Evolutionary conservation across 345 rosid genomes (phyloP).

Genomic region (Arabidopsis suecica): DNA sequence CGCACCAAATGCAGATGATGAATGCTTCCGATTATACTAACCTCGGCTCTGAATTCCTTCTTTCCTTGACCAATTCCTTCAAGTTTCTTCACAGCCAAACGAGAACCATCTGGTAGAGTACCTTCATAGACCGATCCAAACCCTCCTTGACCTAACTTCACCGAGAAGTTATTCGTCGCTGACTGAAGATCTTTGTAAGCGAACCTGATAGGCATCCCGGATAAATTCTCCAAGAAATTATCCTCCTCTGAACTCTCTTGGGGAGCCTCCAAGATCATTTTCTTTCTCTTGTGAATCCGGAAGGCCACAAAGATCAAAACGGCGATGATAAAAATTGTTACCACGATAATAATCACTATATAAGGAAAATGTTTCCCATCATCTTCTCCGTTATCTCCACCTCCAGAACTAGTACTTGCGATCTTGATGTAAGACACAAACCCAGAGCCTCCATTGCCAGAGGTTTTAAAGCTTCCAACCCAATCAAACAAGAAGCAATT

Average conservation of each 20-base stretch:
- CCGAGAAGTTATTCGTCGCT: conserved; percentile 78
- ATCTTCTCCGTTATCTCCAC: conserved; percentile 41
- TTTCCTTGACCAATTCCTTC: conserved; percentile 96
- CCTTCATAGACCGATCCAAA: conserved; percentile 94
- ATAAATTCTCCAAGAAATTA: conserved; percentile 66
- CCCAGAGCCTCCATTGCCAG: conserved; percentile 45
- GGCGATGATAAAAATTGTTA: conserved; percentile 54
- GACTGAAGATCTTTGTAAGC: conserved; percentile 77
- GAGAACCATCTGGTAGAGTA: conserved; percentile 73
- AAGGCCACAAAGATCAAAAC: conserved; percentile 58
- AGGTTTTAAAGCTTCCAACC: conserved; percentile 66
- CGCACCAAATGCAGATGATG: conserved; percentile 90
- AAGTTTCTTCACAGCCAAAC: conserved; percentile 88
- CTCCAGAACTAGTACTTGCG: conserved; percentile 33
- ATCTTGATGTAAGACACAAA: conserved; percentile 70
- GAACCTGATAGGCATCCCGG: conserved; percentile 85
- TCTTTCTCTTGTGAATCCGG: conserved; percentile 54
- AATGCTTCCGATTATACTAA: conserved; percentile 86
- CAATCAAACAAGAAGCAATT: conserved; percentile 75
- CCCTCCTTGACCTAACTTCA: conserved; percentile 93
- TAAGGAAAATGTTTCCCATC: conserved; percentile 54
- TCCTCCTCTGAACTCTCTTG: conserved; percentile 74
- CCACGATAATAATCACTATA: conserved; percentile 59
- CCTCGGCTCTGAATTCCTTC: conserved; percentile 96
- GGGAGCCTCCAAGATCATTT: conserved; percentile 47